Evolutionary conservation across 2,329 filamentous ascomycete genomes (phyloP), one percentile per base, ranked within the genome.

Genomic region (Colletotrichum zoysiae): DNA sequence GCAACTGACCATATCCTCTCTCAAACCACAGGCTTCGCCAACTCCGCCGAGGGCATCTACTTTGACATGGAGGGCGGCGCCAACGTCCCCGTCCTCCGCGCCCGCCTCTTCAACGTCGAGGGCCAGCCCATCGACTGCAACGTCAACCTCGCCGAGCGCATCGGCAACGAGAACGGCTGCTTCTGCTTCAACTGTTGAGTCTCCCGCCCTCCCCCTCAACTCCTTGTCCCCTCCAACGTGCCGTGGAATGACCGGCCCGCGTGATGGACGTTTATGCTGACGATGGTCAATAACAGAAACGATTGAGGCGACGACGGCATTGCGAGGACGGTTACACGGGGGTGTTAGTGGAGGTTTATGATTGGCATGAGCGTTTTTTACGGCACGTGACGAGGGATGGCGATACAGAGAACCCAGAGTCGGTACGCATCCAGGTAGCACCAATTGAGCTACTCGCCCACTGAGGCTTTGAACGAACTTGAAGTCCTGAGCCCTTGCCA

Each of bases 71-170:
- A 90, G 79, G 87, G 86, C 30, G 86, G 86, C 30, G 85, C 80
- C 33, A 86, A 77, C 1, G 82, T 86, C 30, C 87, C 88, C 48
- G 76, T 90, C 56, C 86, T 91, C 57, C 86, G 87, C 23, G 88
- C 87, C 48, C 70, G 58, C 0, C 82, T 90, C 42, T 76, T 70
- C 50, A 82, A 84, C 42, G 60, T 78, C 1, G 80, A 86, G 0
- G 87, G 87, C 50, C 80, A 88, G 23, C 65, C 69, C 1, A 70
- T 80, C 1, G 70, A 78, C 8, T 79, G 82, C 48, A 83, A 90
- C 75, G 74, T 90, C 74, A 90, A 91, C 81, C 83, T 91, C 7
- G 78, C 84, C 3, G 87, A 89, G 83, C 81, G 86, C 70, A 82
- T 91, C 65, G 78, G 79, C 70, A 90, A 90, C 79, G 75, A 85